Conservation (phyloP, 2,329 filamentous ascomycete genomes). For the Cytospora piceae region DNA sequence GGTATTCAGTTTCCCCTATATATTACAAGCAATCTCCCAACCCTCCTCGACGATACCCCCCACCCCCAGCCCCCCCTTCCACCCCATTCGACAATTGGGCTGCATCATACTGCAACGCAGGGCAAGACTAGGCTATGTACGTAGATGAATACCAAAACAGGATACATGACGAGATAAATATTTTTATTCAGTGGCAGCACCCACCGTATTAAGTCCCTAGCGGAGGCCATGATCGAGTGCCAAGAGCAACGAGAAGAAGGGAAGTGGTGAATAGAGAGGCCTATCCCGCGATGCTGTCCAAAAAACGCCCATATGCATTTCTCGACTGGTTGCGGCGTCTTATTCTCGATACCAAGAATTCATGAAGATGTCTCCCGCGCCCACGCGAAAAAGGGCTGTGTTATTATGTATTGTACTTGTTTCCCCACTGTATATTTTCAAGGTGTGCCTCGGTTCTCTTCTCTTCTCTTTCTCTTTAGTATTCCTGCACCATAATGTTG, state of each 20-base stretch:
- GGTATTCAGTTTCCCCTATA: slow-evolving; percentile 5
- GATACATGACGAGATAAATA: not conserved
- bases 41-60: not conserved
- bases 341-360: not conserved
- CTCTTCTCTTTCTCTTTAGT: not conserved
- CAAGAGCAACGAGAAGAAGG: not conserved
- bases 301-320: slow-evolving; percentile 26
- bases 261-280: slow-evolving; percentile 2
- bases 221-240: no score
- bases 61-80: no score
- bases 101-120: no score
- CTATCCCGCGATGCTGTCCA: slow-evolving; percentile 26
- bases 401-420: slow-evolving; percentile 15
- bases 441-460: not conserved
- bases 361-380: slow-evolving; percentile 1
- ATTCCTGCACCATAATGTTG: slow-evolving; percentile 56
- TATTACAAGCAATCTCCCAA: not conserved
- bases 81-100: not conserved
- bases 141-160: not conserved
- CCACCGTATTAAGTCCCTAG: not conserved
- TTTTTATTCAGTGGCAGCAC: slow-evolving; percentile 1
- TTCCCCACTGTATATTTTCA: slow-evolving; percentile 2
- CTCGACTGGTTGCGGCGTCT: slow-evolving; percentile 4
- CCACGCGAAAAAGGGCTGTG: slow-evolving; percentile 1
- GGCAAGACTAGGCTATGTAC: no score